Base-by-base conservation (phyloP, 441 rosid genomes). In the Populus hybrid region DNA sequence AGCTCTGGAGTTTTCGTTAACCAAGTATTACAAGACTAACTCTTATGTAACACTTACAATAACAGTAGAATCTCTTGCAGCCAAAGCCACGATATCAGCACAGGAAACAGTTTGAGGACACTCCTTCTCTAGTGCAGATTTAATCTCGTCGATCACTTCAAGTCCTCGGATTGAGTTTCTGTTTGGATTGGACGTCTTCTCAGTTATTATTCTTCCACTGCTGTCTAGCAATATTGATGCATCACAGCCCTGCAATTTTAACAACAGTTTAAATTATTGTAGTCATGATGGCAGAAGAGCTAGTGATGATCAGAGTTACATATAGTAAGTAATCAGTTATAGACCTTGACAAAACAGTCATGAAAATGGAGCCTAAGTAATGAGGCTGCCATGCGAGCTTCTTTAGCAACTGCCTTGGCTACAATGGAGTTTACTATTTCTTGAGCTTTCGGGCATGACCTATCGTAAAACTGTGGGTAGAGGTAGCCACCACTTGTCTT, bases 291-390 rank as follows among this genome's bases (percentile, higher is more conserved):
- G 6, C 1, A 14, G 57, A 46, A 46, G 20, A 46, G 57, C 18
- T 46, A 14, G 57, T 46, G 57, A 46, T 46, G 57, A 46, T 14
- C 57, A 46, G 6, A 46, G 57, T 46, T 46, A 46, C 20, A 46
- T 5, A 1, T 46, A 46, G 57, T 14, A 11, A 46, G 57, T 1
- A 24, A 63, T 23, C 16, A 38, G 30, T 70, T 6, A 67, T 72
- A 65, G 63, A 95, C 99, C 97, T 91, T 84, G 84, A 92, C 98
- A 77, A 95, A 95, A 76, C 99, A 93, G 84, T 93, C 99, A 72
- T 91, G 98, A 86, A 95, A 95, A 77, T 90, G 98, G 63, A 93
- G 94, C 88, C 99, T 87, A 6, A 95, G 81, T 77, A 95, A 79
- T 5, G 97, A 94, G 84, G 98, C 97, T 69, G 90, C 97, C 95